A percentile compares a stretch with the other conserved stretches of the same genome.
phyloP scores from a whole-genome alignment of 2,329 filamentous ascomycete genomes.

The Mycosphaerella arachidis region DNA sequence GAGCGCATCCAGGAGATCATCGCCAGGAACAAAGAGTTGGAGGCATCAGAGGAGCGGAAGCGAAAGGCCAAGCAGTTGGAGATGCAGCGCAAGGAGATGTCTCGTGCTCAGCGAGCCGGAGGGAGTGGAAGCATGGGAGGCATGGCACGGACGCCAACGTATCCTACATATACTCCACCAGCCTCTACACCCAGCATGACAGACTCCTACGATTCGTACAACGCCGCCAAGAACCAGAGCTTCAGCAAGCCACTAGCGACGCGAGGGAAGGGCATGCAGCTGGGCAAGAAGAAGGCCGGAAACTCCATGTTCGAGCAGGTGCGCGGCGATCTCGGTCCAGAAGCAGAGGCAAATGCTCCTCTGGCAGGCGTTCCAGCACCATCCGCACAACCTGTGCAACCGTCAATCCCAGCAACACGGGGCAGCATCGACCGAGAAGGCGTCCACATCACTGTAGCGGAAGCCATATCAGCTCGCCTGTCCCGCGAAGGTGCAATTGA shows the following conservation, averaged over 20 bases:
- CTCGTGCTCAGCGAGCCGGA: slow-evolving; percentile 60
- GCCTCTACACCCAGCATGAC: slow-evolving; percentile 70
- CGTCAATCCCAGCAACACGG: slow-evolving; percentile 50
- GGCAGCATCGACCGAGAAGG: slow-evolving; percentile 72
- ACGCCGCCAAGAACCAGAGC: slow-evolving; percentile 94
- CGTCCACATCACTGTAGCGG: slow-evolving; percentile 81
- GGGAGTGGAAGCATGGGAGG: slow-evolving; percentile 33
- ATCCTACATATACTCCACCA: slow-evolving; percentile 87
- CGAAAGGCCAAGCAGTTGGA: slow-evolving; percentile 97
- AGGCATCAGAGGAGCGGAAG: slow-evolving; percentile 97
- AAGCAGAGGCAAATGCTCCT: slow-evolving; percentile 68
- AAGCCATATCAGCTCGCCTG: slow-evolving; percentile 84
- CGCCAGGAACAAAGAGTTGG: slow-evolving; percentile 92
- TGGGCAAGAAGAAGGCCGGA: slow-evolving; percentile 97
- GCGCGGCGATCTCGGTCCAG: slow-evolving; percentile 81
- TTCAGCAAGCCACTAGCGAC: slow-evolving; percentile 69
- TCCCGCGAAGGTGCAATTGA: slow-evolving; percentile 83
- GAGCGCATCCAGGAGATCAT: slow-evolving; percentile 99
- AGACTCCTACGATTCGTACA: slow-evolving; percentile 88
- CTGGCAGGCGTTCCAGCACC: slow-evolving; percentile 55
- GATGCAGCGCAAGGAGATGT: slow-evolving; percentile 95
- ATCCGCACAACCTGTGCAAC: slow-evolving; percentile 46
- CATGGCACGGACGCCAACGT: slow-evolving; percentile 71
- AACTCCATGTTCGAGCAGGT: slow-evolving; percentile 98
- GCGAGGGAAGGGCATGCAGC: slow-evolving; percentile 96